A percentile compares a stretch with the other conserved stretches of the same genome.
Conservation (phyloP, 2,329 filamentous ascomycete species). For the Pseudogymnoascus sp. region DNA sequence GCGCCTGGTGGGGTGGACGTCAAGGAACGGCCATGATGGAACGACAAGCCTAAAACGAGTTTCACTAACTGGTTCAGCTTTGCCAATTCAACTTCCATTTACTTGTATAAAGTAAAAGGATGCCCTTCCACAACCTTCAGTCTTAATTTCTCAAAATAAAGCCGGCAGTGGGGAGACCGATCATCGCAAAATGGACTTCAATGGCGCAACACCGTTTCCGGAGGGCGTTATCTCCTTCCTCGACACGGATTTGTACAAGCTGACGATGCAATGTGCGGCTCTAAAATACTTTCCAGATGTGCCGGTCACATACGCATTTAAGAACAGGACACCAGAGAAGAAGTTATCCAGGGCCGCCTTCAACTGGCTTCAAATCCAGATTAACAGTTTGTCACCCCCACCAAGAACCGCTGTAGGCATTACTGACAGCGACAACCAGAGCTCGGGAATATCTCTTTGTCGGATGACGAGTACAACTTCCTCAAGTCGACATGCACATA, state of each 20-base stretch:
- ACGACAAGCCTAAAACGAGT: neutral
- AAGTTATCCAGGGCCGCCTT: conserved; percentile 77
- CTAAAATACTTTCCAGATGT: conserved; percentile 81
- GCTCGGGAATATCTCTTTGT: conserved; percentile 71
- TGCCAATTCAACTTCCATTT: neutral
- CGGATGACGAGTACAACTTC: conserved; percentile 70
- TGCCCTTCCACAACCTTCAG: neutral
- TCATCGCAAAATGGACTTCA: conserved; percentile 48
- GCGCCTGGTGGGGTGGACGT: neutral
- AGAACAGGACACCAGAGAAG: conserved; percentile 90
- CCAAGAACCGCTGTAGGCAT: neutral
- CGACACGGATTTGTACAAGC: conserved; percentile 75
- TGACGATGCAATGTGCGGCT: conserved; percentile 98
- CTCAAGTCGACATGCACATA: conserved; percentile 73
- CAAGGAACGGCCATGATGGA: conserved; percentile 1
- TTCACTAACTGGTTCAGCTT: conserved; percentile 2
- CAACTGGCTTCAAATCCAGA: conserved; percentile 75
- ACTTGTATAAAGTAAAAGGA: neutral
- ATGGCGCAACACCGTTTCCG: conserved; percentile 56
- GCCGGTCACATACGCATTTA: conserved; percentile 85
- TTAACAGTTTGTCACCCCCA: conserved; percentile 53
- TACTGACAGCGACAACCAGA: conserved; percentile 42
- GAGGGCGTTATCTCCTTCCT: conserved; percentile 76
- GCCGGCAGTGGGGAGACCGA: neutral
- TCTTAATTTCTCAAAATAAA: neutral